These are phyloP conservation scores for Lycium barbarum DNA, from an alignment of 257 asterid genomes.

Conservation along the genomic window DNA sequence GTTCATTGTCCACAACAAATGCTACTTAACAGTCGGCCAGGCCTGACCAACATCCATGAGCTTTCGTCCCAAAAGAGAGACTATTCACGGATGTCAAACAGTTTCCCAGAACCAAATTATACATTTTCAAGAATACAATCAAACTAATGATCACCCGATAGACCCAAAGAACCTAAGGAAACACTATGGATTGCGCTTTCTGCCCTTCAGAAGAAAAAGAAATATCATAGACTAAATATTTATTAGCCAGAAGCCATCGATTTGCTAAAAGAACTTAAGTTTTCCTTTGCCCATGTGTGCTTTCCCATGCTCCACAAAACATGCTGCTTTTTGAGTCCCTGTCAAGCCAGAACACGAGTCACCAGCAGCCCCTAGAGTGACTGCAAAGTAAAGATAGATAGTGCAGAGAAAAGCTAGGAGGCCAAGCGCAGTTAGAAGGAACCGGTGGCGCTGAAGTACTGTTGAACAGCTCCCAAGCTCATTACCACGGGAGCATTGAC, in stretches of 20 bases:
- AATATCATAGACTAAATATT: conserved; percentile 11
- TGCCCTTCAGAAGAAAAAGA: background rate
- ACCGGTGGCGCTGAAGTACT: conserved; percentile 54
- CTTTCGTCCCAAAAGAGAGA: conserved; percentile 11
- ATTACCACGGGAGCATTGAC: conserved; percentile 41
- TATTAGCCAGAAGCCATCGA: conserved; percentile 16
- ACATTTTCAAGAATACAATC: conserved; percentile 22
- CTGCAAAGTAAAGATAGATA: conserved; percentile 55
- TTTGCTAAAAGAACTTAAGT: conserved; percentile 48
- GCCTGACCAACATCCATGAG: background rate
- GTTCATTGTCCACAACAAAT: background rate
- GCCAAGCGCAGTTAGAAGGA: conserved; percentile 53
- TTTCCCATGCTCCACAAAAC: conserved; percentile 49
- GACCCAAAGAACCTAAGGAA: conserved; percentile 8
- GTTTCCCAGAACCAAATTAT: background rate
- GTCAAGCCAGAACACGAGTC: conserved; percentile 44
- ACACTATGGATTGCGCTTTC: background rate
- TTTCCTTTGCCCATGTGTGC: conserved; percentile 44
- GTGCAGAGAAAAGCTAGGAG: conserved; percentile 56
- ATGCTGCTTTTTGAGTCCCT: conserved; percentile 40
- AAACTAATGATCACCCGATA: conserved; percentile 21
- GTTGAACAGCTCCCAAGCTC: conserved; percentile 47
- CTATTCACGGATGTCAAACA: conserved; percentile 4
- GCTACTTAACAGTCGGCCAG: background rate
- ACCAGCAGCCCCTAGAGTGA: conserved; percentile 44